phyloP scores from a whole-genome alignment of 2,329 filamentous ascomycete genomes.

The Arthrobotrys entomopaga region DNA sequence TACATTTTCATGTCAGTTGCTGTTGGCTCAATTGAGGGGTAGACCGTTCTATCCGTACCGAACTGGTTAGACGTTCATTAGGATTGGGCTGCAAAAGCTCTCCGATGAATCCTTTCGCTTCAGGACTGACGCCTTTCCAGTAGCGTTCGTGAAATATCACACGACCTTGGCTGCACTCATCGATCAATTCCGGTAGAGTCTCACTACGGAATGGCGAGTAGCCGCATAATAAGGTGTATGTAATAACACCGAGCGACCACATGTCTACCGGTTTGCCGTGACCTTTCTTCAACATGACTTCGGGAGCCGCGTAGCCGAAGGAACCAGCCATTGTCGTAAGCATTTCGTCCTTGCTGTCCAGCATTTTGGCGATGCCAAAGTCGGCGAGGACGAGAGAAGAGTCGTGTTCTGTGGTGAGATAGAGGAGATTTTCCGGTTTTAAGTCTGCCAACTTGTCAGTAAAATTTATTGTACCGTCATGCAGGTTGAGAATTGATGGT shows the following conservation, averaged over 20 bases:
- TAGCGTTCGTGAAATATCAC: constrained; percentile 97
- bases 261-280: constrained; percentile 99
- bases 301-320: constrained; percentile 95
- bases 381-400: constrained; percentile 94
- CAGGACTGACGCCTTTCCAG: constrained; percentile 95
- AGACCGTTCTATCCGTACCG: constrained; percentile 66
- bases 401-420: constrained; percentile 78
- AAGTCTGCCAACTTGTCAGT: constrained; percentile 71
- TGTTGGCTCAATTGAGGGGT: background rate
- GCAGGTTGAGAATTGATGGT: constrained; percentile 55
- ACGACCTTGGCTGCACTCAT: constrained; percentile 84
- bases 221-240: constrained; percentile 95
- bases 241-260: constrained; percentile 99
- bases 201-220: constrained; percentile 98
- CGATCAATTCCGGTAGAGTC: constrained; percentile 89
- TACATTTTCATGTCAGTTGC: constrained; percentile 51
- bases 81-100: constrained; percentile 81
- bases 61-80: constrained; percentile 78
- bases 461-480: background rate
- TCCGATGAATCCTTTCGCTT: constrained; percentile 94
- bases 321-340: constrained; percentile 98
- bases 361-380: constrained; percentile 98
- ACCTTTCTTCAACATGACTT: constrained; percentile 97
- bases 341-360: constrained; percentile 88
- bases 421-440: constrained; percentile 97